phyloP scores from a whole-genome alignment of 345 rosid species.

The Anacardium occidentale region DNA sequence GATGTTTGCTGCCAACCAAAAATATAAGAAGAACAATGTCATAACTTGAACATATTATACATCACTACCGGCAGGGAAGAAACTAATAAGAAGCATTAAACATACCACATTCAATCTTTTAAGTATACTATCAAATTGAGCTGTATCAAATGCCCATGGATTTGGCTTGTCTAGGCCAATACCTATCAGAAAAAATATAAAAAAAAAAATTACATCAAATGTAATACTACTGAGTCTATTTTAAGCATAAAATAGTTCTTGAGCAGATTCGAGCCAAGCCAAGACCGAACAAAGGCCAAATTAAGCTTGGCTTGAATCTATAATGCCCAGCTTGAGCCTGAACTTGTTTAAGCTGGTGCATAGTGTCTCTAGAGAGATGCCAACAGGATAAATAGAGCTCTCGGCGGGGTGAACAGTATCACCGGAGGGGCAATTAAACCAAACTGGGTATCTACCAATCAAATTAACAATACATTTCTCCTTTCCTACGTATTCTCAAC shows the following conservation, averaged over 20 bases:
- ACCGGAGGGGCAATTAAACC: too few relatives aligned
- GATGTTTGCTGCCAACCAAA: constrained; percentile 62
- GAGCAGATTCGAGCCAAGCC: too few relatives aligned
- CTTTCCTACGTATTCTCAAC: background rate
- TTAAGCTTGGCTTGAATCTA: too few relatives aligned
- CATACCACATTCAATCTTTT: constrained; percentile 91
- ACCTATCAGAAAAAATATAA: constrained; percentile 45
- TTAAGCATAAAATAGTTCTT: background rate
- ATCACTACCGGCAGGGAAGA: background rate
- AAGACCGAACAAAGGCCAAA: too few relatives aligned
- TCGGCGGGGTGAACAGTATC: too few relatives aligned
- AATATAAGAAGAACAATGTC: background rate
- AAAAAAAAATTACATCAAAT: background rate
- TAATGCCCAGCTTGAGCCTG: too few relatives aligned
- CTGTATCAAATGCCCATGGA: constrained; percentile 92
- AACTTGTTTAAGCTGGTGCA: too few relatives aligned
- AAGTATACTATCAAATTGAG: constrained; percentile 91
- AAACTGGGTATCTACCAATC: background rate
- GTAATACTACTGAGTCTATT: background rate
- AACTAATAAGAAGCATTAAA: background rate
- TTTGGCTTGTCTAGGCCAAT: constrained; percentile 89
- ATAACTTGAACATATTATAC: background rate
- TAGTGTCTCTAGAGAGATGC: too few relatives aligned
- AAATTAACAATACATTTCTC: background rate
- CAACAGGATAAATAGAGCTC: too few relatives aligned